These are phyloP conservation scores for Microbotryum saponariae DNA, from an alignment of 1,284 basidiomycete species.

Conservation along the genomic window DNA sequence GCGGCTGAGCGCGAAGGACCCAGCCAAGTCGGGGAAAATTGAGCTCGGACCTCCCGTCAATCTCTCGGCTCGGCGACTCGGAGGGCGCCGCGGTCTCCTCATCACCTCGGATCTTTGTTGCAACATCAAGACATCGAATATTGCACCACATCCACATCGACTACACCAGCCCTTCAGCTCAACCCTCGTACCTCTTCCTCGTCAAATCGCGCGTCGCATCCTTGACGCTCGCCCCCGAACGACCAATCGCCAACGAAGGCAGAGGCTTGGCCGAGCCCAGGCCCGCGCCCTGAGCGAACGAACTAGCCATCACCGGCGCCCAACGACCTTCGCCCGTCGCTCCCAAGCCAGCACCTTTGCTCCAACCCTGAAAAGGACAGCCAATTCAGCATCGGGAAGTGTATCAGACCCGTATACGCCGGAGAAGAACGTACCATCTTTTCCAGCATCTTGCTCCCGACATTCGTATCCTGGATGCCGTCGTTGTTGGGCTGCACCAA, in stretches of 20 bases:
- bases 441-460: slow-evolving; percentile 81
- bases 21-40: too few species aligned
- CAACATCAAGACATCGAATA: too few species aligned
- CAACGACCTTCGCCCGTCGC: slow-evolving; percentile 68
- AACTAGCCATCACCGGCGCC: slow-evolving; percentile 74
- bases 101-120: too few species aligned
- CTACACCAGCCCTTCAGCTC: background rate
- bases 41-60: too few species aligned
- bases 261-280: slow-evolving; percentile 66
- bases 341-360: slow-evolving; percentile 76
- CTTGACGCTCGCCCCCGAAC: slow-evolving; percentile 5
- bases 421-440: slow-evolving; percentile 56
- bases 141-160: too few species aligned
- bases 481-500: slow-evolving; percentile 59
- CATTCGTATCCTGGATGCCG: slow-evolving; percentile 67
- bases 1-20: too few species aligned
- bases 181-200: slow-evolving; percentile 13
- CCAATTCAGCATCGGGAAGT: background rate
- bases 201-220: slow-evolving; percentile 13
- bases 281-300: slow-evolving; percentile 77
- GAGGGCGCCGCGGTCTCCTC: background rate
- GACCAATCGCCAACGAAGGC: background rate
- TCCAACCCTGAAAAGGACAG: slow-evolving; percentile 57
- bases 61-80: too few species aligned
- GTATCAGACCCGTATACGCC: background rate